phyloP scores from a whole-genome alignment of 2,329 filamentous ascomycete species.

The Microcyclosporella mali region DNA sequence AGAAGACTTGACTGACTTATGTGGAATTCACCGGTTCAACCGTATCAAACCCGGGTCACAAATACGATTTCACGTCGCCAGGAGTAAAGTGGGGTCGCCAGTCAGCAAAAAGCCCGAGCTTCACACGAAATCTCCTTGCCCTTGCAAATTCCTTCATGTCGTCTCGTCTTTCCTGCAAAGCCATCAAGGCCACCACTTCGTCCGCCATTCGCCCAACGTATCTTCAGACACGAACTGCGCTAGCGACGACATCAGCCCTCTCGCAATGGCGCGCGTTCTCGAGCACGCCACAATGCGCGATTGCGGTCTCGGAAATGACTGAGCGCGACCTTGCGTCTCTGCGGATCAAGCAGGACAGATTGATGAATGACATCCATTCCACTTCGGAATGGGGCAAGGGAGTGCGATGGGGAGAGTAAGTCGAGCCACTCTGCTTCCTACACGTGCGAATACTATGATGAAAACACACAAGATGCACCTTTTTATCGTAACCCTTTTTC shows the following conservation, averaged over 20 bases:
- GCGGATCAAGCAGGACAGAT: conserved; percentile 52
- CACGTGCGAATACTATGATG: conserved; percentile 10
- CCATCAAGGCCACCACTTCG: neutral
- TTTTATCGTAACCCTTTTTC: conserved; percentile 4
- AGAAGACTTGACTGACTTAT: too few species aligned
- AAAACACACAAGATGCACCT: conserved; percentile 14
- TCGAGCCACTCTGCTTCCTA: conserved; percentile 16
- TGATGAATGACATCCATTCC: conserved; percentile 59
- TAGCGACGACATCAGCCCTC: neutral
- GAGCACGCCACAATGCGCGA: conserved; percentile 28
- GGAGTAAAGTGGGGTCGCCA: too few species aligned
- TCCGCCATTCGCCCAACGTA: neutral
- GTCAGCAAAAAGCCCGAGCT: too few species aligned
- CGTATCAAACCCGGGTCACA: too few species aligned
- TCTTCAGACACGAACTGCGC: neutral
- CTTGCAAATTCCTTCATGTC: neutral
- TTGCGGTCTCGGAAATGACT: conserved; percentile 44
- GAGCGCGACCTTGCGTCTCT: conserved; percentile 48
- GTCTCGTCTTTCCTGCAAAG: neutral
- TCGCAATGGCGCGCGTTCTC: conserved; percentile 27
- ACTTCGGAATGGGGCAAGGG: conserved; percentile 63
- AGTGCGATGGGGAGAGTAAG: conserved; percentile 61
- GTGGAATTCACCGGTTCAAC: too few species aligned
- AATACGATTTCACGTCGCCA: too few species aligned
- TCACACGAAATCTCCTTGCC: too few species aligned